Base-by-base conservation (phyloP, 2,329 filamentous ascomycete species). In the Pseudogymnoascus sp. region DNA sequence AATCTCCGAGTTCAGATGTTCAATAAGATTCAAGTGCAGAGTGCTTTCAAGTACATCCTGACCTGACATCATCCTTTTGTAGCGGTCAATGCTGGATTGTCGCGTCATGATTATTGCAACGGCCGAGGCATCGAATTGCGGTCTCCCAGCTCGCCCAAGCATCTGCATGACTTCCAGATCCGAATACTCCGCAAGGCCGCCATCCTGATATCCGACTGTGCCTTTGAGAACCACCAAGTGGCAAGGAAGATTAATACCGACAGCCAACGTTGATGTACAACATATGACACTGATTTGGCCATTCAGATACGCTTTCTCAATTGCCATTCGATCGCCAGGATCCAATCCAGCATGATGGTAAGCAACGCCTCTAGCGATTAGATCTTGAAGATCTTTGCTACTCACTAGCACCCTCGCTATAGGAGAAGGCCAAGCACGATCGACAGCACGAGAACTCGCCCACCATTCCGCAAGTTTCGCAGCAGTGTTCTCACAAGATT, bases 151-250 rank as follows among this genome's bases (percentile, higher is more conserved):
- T 67, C 91, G 85, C 6, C 91, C 91, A 60, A 96, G 83, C 91
- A 96, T 96, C 70, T 96, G 91, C 88, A 93, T 93, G 66, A 93
- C 83, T 69, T 96, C 91, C 4, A 96, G 79, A 72, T 95, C 90
- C 0, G 90, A 86, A 68, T 92, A 92, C 72, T 95, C 90, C 63
- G 86, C 83, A 39, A 84, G 70, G 6, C 81, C 79, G 11, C 81
- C 80, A 64, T 85, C 82, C 64, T 85, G 83, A 75, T 85, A 93
- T 0, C 81, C 79, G 3, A 86, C 81, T 0, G 91, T 96, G 21
- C 90, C 90, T 73, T 96, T 96, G 63, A 96, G 83, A 8, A 96
- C 85, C 3, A 93, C 90, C 2, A 93, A 84, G 72, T 95, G 89
- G 66, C 90, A 92, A 8, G 91, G 92, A 8, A 96, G 76, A 71